phyloP scores from a whole-genome alignment of 805 yeast genomes.

The Sugiyamaella marilandica region DNA sequence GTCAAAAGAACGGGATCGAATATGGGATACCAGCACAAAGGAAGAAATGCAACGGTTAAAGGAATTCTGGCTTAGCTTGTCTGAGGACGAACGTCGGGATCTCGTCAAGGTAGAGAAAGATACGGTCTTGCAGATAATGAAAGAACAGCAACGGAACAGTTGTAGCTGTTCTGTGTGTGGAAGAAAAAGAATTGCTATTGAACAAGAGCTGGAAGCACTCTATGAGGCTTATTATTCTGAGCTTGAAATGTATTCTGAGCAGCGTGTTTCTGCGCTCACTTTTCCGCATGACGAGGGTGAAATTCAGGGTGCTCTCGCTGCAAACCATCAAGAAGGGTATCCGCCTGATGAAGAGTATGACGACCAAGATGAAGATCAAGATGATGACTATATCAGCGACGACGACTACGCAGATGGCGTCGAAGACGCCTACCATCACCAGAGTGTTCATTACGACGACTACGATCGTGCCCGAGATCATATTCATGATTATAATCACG shows the following conservation, averaged over 20 bases:
- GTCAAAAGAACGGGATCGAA: conserved; percentile 26
- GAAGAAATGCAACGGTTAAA: conserved; percentile 51
- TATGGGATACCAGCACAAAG: conserved; percentile 42
- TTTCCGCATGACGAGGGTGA: not conserved
- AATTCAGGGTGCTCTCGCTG: not conserved
- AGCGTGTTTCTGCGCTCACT: not conserved
- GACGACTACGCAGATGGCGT: conserved; percentile 5
- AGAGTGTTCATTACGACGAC: conserved; percentile 6
- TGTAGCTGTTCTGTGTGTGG: conserved; percentile 81
- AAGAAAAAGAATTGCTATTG: conserved; percentile 62
- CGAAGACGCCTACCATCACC: conserved; percentile 8
- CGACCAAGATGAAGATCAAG: not conserved
- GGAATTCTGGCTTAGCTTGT: conserved; percentile 62
- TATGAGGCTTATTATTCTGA: conserved; percentile 64
- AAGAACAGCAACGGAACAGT: conserved; percentile 49
- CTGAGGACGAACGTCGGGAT: conserved; percentile 53
- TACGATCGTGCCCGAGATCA: conserved; percentile 9
- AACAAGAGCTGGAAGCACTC: conserved; percentile 68
- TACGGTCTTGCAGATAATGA: conserved; percentile 60
- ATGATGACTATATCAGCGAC: conserved; percentile 7
- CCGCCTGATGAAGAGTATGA: not conserved
- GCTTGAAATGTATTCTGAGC: conserved; percentile 29
- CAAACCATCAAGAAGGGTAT: not conserved
- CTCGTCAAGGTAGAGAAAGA: conserved; percentile 64
- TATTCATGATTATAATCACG: conserved; percentile 10